Base-by-base conservation (phyloP, 2,329 filamentous ascomycete genomes). In the Aspergillus aculeatinus region DNA sequence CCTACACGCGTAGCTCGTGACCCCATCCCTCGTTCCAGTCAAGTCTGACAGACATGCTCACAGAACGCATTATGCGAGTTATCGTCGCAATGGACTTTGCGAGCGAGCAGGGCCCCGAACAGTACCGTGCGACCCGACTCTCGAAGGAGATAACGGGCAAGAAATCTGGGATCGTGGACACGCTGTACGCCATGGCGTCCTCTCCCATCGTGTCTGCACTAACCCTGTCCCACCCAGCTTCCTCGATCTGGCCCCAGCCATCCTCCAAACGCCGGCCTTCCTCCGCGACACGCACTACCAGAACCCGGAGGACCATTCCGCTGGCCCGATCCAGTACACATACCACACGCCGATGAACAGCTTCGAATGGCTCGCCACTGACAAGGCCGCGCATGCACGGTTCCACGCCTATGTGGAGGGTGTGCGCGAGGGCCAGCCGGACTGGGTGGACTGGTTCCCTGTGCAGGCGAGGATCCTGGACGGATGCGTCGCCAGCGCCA, bases 41-140 rank as follows among this genome's bases (percentile, higher is more conserved):
- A 35, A 4, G 14, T 35, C 14, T 35, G 44, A 16, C 33, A 14
- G 56, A 1, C 6, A 3, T 29, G 33, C 16, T 29, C 39, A 49
- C 31, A 70, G 67, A 67, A 35, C 66, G 67, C 1, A 67, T 69
- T 4, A 63, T 70, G 66, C 63, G 68, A 25, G 51, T 69, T 23
- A 50, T 68, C 7, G 60, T 65, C 9, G 48, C 59, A 49, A 60
- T 62, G 51, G 67, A 53, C 3, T 65, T 69, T 25, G 63, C 53
- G 1, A 47, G 58, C 25, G 66, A 69, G 49, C 51, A 58, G 1
- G 48, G 49, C 10, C 64, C 60, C 1, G 47, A 58, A 10, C 12
- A 64, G 44, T 68, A 69, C 27, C 33, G 61, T 0, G 60, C 67
- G 6, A 69, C 65, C 4, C 57, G 58, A 1, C 35, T 65, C 31